These are phyloP conservation scores for Davidsoniella neocaledoniae DNA, from an alignment of 2,329 filamentous ascomycete species.

Conservation along the genomic window DNA sequence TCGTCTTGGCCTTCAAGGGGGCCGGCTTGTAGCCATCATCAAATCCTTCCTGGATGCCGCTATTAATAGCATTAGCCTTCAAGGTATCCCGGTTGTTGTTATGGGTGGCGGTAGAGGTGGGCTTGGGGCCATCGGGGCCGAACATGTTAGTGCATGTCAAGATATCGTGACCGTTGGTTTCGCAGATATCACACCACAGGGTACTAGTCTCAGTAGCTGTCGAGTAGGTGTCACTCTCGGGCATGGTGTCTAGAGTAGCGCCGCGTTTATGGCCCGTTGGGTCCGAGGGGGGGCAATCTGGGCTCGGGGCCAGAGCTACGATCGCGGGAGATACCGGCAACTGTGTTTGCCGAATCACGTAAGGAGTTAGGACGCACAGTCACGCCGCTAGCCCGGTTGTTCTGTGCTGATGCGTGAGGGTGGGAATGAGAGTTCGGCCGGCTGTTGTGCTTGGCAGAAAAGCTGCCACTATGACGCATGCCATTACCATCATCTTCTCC, in stretches of 20 bases:
- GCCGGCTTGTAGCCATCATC: constrained; percentile 32
- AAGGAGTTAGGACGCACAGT: constrained; percentile 37
- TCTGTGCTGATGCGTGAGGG: constrained; percentile 12
- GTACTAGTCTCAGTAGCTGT: constrained; percentile 54
- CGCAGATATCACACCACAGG: constrained; percentile 91
- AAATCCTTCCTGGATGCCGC: neutral
- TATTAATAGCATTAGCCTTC: constrained; percentile 2
- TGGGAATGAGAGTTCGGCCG: constrained; percentile 17
- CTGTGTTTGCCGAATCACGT: constrained; percentile 43
- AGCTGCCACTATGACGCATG: constrained; percentile 32
- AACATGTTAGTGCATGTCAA: constrained; percentile 89
- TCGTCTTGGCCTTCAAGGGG: constrained; percentile 33
- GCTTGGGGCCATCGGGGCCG: constrained; percentile 28
- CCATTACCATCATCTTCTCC: constrained; percentile 59
- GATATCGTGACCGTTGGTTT: constrained; percentile 82
- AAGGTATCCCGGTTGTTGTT: constrained; percentile 13
- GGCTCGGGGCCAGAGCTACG: constrained; percentile 29
- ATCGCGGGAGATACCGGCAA: constrained; percentile 31
- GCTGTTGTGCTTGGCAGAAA: constrained; percentile 13
- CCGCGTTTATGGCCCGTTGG: constrained; percentile 32
- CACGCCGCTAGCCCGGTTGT: constrained; percentile 32
- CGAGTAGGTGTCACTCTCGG: constrained; percentile 52
- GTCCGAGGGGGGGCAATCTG: constrained; percentile 28
- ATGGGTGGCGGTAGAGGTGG: constrained; percentile 13
- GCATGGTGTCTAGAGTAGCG: constrained; percentile 48